Evolutionary conservation across 768 basidiomycete genomes (phyloP).

Genomic region (Sarcodon sp.): DNA sequence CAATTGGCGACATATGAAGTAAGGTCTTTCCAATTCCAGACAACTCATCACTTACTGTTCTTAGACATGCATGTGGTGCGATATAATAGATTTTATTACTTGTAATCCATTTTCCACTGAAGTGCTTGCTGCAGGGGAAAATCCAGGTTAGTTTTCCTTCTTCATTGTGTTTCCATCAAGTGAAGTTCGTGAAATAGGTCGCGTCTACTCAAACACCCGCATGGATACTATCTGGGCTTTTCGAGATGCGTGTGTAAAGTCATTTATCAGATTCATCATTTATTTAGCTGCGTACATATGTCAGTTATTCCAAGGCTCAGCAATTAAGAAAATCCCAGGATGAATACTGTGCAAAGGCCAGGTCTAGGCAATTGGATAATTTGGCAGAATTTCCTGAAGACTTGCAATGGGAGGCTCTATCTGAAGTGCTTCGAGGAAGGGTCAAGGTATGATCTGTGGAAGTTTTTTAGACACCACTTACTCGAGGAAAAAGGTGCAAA

Average conservation of each 20-base stretch:
- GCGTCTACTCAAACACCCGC: slow-evolving; percentile 21
- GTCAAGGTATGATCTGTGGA: slow-evolving; percentile 41
- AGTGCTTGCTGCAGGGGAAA: slow-evolving; percentile 1
- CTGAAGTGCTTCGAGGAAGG: slow-evolving; percentile 65
- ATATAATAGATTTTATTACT: slow-evolving; percentile 1
- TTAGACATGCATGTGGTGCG: slow-evolving; percentile 19
- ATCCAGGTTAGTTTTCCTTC: slow-evolving; percentile 2
- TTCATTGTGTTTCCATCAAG: neutral
- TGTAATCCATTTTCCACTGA: neutral
- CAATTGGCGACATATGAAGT: slow-evolving; percentile 75
- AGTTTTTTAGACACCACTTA: neutral
- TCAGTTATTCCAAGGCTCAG: slow-evolving; percentile 50
- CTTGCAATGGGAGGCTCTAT: slow-evolving; percentile 68
- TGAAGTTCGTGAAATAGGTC: slow-evolving; percentile 9
- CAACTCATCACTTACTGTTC: neutral
- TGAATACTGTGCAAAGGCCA: slow-evolving; percentile 42
- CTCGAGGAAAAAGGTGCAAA: slow-evolving; percentile 26
- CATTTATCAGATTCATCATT: neutral
- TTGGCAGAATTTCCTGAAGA: slow-evolving; percentile 52
- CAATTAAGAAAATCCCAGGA: slow-evolving; percentile 59
- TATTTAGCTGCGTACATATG: slow-evolving; percentile 4
- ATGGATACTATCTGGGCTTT: slow-evolving; percentile 66
- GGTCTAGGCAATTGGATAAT: slow-evolving; percentile 31
- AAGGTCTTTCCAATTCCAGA: slow-evolving; percentile 9
- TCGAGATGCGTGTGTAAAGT: slow-evolving; percentile 38